Evolutionary conservation across 768 basidiomycete genomes (phyloP).

Genomic region (Dictyophora rubrovolvata): DNA sequence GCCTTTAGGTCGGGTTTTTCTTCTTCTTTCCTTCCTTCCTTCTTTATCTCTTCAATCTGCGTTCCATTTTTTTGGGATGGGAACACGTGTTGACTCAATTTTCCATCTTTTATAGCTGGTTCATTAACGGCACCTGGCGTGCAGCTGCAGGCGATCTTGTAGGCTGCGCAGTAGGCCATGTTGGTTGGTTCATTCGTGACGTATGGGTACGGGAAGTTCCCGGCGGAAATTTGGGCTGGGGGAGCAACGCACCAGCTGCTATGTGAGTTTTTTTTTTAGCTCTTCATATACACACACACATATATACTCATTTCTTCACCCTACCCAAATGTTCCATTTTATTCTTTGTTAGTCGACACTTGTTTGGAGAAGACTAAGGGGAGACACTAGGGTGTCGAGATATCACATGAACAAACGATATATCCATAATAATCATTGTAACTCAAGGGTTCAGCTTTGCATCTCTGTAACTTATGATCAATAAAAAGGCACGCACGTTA

Average conservation of each 20-base stretch:
- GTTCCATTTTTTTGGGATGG: not conserved
- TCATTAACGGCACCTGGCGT: constrained; percentile 72
- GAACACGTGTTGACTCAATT: not conserved
- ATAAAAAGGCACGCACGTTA: too few species aligned
- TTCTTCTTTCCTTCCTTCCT: constrained; percentile 3
- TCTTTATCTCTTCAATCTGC: constrained; percentile 4
- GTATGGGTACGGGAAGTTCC: constrained; percentile 86
- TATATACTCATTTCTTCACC: not conserved
- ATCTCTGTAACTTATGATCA: too few species aligned
- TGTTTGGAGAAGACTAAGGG: constrained; percentile 44
- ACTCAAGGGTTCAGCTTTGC: not conserved
- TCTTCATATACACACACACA: too few species aligned
- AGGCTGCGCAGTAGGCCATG: constrained; percentile 80
- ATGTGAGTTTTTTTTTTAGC: constrained; percentile 44
- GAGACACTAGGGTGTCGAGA: not conserved
- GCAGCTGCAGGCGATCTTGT: constrained; percentile 75
- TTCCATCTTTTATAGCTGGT: constrained; percentile 31
- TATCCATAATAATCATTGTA: not conserved
- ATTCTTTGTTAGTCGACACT: constrained; percentile 42
- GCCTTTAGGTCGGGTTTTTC: constrained; percentile 45
- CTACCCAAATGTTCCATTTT: not conserved
- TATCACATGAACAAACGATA: not conserved
- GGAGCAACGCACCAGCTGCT: constrained; percentile 60
- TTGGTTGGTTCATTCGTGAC: constrained; percentile 77
- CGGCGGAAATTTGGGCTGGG: constrained; percentile 51